phyloP scores from a whole-genome alignment of 192 early-diverging fungal species.

The Hyaloraphidium curvatum region DNA sequence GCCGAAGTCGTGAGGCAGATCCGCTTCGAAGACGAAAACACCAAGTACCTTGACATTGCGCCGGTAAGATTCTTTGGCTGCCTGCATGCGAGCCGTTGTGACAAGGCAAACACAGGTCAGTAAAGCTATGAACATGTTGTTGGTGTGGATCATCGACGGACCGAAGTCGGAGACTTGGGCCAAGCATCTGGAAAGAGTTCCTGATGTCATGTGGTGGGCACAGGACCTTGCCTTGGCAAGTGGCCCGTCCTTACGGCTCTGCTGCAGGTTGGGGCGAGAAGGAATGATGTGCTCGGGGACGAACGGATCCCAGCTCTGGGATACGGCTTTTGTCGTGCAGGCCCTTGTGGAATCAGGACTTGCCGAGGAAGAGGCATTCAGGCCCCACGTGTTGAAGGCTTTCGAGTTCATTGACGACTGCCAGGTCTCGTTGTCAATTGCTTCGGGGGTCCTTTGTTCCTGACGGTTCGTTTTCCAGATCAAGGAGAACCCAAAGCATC shows the following conservation, averaged over 20 bases:
- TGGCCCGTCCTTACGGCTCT: neutral
- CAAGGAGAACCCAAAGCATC: conserved; percentile 43
- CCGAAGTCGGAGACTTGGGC: no score
- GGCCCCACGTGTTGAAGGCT: conserved; percentile 38
- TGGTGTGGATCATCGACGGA: conserved; percentile 70
- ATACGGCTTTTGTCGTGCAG: conserved; percentile 72
- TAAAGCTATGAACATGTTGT: conserved; percentile 80
- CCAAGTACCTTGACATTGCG: conserved; percentile 71
- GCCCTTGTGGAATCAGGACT: conserved; percentile 57
- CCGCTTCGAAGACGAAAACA: conserved; percentile 74
- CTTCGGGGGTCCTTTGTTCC: neutral
- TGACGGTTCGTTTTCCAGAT: conserved; percentile 37
- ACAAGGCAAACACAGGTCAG: conserved; percentile 32
- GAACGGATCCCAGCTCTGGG: conserved; percentile 95
- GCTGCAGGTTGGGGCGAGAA: conserved; percentile 36
- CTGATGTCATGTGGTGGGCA: no score
- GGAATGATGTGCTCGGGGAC: conserved; percentile 93
- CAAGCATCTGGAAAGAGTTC: no score
- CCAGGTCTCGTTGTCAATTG: conserved; percentile 10
- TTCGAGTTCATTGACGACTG: conserved; percentile 67
- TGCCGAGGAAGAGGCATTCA: conserved; percentile 37
- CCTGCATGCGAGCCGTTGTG: neutral
- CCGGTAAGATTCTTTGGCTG: conserved; percentile 27
- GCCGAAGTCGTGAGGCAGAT: conserved; percentile 61
- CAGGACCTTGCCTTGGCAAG: neutral